Conservation (phyloP, 2,329 filamentous ascomycete species). For the Biscogniauxia marginata region DNA sequence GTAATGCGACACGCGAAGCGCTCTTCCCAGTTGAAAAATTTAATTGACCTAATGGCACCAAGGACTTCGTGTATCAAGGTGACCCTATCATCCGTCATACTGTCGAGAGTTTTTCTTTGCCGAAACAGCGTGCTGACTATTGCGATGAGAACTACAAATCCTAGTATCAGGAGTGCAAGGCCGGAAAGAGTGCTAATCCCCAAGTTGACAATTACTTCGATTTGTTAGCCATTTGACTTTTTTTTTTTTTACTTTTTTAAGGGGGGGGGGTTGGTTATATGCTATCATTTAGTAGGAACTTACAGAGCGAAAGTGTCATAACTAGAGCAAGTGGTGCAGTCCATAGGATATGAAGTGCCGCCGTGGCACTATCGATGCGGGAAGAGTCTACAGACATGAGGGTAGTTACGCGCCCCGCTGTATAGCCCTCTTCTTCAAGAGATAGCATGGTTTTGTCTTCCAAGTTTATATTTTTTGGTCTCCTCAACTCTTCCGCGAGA, state of each 20-base stretch:
- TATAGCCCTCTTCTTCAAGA: conserved; percentile 56
- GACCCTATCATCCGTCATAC: conserved; percentile 84
- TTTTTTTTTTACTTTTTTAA: too few species aligned
- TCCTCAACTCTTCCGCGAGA: conserved; percentile 38
- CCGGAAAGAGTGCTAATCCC: conserved; percentile 83
- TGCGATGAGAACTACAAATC: conserved; percentile 69
- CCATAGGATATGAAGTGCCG: conserved; percentile 89
- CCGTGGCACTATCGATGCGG: conserved; percentile 79
- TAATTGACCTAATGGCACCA: conserved; percentile 84
- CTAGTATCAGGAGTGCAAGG: conserved; percentile 73
- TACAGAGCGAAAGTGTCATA: conserved; percentile 68
- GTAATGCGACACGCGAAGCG: conserved; percentile 74
- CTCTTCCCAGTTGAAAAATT: conserved; percentile 89
- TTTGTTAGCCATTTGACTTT: not conserved
- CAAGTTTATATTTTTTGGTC: not conserved
- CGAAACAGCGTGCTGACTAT: conserved; percentile 72
- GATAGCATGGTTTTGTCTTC: conserved; percentile 25
- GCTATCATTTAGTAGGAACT: not conserved
- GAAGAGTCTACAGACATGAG: conserved; percentile 92
- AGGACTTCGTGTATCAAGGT: conserved; percentile 86
- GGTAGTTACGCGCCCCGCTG: conserved; percentile 82
- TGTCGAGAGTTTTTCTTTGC: conserved; percentile 76
- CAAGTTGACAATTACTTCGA: conserved; percentile 70
- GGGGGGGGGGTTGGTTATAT: too few species aligned
- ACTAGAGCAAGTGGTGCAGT: conserved; percentile 73